Evolutionary conservation across 768 basidiomycete genomes (phyloP), one percentile per base, ranked within the genome.

Genomic region (Neoboletus subvelutipes): DNA sequence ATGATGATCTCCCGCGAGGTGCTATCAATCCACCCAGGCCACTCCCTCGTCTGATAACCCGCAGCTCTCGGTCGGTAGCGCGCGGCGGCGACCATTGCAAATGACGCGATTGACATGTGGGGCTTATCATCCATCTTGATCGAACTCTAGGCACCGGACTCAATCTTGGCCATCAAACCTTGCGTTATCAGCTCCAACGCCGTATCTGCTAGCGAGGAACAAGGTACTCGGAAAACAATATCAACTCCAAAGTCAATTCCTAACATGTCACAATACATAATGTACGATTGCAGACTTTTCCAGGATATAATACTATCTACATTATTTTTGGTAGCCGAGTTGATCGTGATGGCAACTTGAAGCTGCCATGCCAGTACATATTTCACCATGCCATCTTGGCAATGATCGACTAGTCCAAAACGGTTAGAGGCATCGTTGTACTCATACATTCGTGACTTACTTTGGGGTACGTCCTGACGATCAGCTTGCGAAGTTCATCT

Each of bases 401-500:
- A 50, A 76, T 29, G 39, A 77, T 63, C 1, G 73, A 76, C 75
- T 76, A 40, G 9, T 22, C 9, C 15, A 26, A 28, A 4, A 29
- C 4, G 46, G 40, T 63, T 12, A 72, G 65, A 39, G 17, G 47
- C 33, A 12, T 45, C 20, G n/a, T 37, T 24, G 20, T 45, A 43
- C 5, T 11, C 7, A 7, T 18, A 20, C 7, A 29, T 2, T 45
- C n/a, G 4, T 8, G 2, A 58, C 67, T 62, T 48, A 77, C 78
- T 55, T 76, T 74, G 11, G 79, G 77, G 42, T 78, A 75, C 4
- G 73, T 69, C 57, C 79, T 68, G 33, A 79, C 79, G 13, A 80
- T 57, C 48, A 78, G 57, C 63, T 81, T 81, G 26, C 80, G 71
- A 1, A 73, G 54, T 58, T 81, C 80, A 50, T 81, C 80, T 45